Conservation (phyloP, 192 early-diverging fungal species). For the Neocallimastix lanati region DNA sequence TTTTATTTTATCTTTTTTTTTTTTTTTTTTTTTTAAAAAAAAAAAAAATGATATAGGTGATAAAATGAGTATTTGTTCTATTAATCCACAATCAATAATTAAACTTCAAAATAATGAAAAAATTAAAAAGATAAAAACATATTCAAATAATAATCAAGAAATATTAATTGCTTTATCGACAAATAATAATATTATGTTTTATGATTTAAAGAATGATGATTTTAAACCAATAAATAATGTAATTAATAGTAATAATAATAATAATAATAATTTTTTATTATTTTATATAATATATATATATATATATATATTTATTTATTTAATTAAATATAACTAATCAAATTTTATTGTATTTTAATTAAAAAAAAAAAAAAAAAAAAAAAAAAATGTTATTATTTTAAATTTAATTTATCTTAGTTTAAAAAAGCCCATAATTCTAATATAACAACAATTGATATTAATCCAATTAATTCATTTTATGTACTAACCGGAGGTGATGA, state of each 20-base stretch:
- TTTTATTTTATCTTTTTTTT: too few species aligned
- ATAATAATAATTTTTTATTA: background rate
- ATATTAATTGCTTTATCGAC: background rate
- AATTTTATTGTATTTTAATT: too few species aligned
- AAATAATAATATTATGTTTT: background rate
- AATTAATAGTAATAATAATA: background rate
- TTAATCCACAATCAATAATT: background rate
- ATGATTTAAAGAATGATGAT: background rate
- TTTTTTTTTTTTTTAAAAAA: too few species aligned
- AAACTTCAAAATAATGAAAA: background rate
- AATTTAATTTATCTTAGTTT: too few species aligned
- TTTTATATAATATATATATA: too few species aligned
- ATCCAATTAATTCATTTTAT: background rate
- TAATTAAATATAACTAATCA: too few species aligned
- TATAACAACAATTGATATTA: background rate
- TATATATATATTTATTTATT: too few species aligned
- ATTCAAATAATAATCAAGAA: background rate
- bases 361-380: too few species aligned
- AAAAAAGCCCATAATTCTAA: background rate
- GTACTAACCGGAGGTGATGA: background rate
- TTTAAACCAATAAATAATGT: background rate
- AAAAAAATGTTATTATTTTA: too few species aligned
- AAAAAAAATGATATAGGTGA: too few species aligned
- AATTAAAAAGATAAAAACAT: background rate
- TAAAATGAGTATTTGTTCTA: background rate